Conservation (phyloP, 192 early-diverging fungal species). For the Lunasporangiospora selenospora region DNA sequence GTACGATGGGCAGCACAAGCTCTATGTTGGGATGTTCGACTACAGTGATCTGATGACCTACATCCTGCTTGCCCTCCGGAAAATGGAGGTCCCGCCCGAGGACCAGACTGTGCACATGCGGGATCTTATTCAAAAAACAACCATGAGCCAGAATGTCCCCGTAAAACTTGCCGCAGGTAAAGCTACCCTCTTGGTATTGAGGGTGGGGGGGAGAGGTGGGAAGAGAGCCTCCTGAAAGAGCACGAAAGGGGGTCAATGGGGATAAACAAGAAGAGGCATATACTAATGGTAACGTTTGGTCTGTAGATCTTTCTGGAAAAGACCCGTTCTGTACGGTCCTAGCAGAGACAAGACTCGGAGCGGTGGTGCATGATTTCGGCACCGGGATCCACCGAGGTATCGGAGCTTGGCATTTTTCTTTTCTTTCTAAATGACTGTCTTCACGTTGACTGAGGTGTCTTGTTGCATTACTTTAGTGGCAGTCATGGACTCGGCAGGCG, state of each 20-base stretch:
- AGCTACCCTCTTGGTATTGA: too few relatives aligned
- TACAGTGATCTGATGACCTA: conserved; percentile 82
- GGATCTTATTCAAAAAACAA: conserved; percentile 60
- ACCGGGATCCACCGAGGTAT: conserved; percentile 76
- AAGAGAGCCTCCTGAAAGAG: too few relatives aligned
- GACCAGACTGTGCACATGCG: conserved; percentile 57
- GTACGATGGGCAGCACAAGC: conserved; percentile 57
- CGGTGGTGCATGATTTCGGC: conserved; percentile 74
- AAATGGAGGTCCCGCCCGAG: conserved; percentile 41
- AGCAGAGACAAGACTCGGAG: conserved; percentile 74
- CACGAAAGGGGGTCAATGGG: too few relatives aligned
- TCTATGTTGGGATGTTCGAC: conserved; percentile 88
- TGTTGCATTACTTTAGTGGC: conserved; percentile 57
- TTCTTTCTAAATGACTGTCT: background rate
- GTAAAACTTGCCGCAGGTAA: conserved; percentile 68
- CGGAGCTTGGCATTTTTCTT: background rate
- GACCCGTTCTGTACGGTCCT: conserved; percentile 88
- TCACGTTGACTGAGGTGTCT: background rate
- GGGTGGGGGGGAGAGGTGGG: too few relatives aligned
- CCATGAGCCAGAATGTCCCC: conserved; percentile 56
- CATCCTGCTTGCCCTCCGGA: conserved; percentile 68
- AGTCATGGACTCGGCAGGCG: conserved; percentile 64
- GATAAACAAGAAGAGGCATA: too few relatives aligned
- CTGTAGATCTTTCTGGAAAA: conserved; percentile 75
- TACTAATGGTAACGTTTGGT: background rate